These are phyloP conservation scores for Fusarium napiforme DNA, from an alignment of 2,329 filamentous ascomycete species.

Conservation along the genomic window DNA sequence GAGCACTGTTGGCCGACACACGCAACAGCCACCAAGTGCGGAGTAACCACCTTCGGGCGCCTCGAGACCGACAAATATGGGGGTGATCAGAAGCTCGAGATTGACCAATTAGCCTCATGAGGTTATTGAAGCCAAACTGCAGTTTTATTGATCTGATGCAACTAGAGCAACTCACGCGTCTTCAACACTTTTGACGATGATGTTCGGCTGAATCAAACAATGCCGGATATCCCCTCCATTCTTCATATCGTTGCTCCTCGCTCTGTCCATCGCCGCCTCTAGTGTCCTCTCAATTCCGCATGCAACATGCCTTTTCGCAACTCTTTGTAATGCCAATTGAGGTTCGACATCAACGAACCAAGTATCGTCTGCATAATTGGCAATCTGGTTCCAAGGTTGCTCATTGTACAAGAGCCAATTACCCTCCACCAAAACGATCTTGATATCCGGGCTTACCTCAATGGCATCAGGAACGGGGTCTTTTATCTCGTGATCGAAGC, in stretches of 20 bases:
- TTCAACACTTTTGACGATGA: background rate
- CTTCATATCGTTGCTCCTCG: background rate
- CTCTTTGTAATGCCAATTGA: background rate
- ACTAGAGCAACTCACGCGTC: background rate
- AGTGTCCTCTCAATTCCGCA: background rate
- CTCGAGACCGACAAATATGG: background rate
- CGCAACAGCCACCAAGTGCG: background rate
- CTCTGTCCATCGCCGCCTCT: background rate
- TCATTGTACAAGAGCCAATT: background rate
- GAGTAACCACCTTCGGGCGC: background rate
- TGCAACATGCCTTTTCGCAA: background rate
- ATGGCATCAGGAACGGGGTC: background rate
- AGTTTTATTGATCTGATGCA: fast-evolving
- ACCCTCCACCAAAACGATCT: background rate
- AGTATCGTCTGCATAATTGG: background rate
- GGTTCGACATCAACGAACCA: background rate
- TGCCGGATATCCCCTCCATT: background rate
- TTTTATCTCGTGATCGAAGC: background rate
- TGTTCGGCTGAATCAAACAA: background rate
- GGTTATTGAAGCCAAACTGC: fast-evolving
- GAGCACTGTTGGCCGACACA: background rate
- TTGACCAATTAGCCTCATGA: background rate
- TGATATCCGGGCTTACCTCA: background rate
- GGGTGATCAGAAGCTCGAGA: background rate
- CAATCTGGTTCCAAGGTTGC: background rate